Conservation (phyloP, 169 alveolate species). For the Hepatocystis sp. region DNA sequence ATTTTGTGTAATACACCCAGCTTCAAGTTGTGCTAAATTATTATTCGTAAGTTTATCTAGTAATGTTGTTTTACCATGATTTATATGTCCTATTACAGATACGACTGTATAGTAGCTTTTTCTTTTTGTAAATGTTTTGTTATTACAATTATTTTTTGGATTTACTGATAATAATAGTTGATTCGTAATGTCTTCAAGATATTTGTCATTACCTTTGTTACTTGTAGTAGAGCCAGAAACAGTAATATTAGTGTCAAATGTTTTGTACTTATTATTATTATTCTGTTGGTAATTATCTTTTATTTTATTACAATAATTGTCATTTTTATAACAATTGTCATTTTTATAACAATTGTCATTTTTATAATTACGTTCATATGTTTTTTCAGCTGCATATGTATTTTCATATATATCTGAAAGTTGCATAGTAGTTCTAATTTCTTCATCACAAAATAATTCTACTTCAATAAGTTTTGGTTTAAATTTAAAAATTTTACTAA, state of each 20-base stretch:
- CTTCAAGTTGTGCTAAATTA: constrained; percentile 59
- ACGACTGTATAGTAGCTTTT: constrained; percentile 81
- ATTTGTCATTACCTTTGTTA: too few relatives aligned
- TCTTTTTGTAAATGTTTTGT: constrained; percentile 8
- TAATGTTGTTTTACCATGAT: constrained; percentile 90
- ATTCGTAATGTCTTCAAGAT: too few relatives aligned
- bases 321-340: too few relatives aligned
- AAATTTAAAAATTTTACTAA: constrained; percentile 80
- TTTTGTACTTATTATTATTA: too few relatives aligned
- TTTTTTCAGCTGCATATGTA: constrained; percentile 22
- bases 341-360: too few relatives aligned
- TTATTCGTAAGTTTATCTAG: constrained; percentile 78
- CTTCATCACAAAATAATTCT: constrained; percentile 82
- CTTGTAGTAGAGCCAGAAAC: too few relatives aligned
- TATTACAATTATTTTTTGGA: too few relatives aligned
- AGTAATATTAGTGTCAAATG: too few relatives aligned
- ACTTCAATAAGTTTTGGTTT: constrained; percentile 83
- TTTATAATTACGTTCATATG: constrained; percentile 6
- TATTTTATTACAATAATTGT: too few relatives aligned
- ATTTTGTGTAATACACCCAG: constrained; percentile 79
- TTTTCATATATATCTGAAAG: constrained; percentile 40
- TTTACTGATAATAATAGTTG: too few relatives aligned
- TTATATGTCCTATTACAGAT: constrained; percentile 88
- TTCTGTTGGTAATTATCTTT: too few relatives aligned
- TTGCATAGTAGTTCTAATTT: not conserved